These are phyloP conservation scores for Talaromyces pinophilus DNA, from an alignment of 2,329 filamentous ascomycete species.

Conservation along the genomic window DNA sequence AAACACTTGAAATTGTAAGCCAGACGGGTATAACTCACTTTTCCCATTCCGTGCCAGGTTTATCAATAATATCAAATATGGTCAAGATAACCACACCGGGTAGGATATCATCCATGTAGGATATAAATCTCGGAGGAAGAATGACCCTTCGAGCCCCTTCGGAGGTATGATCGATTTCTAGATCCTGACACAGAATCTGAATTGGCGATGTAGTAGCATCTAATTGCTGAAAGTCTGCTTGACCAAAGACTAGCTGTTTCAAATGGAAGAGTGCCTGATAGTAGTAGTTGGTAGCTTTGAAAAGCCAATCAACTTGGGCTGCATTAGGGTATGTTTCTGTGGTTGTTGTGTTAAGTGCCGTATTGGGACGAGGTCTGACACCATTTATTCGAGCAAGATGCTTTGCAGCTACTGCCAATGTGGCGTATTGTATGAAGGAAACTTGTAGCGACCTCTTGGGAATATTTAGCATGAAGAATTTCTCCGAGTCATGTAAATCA, in stretches of 20 bases:
- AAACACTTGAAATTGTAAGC: neutral
- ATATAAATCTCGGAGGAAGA: slow-evolving; percentile 32
- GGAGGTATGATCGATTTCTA: slow-evolving; percentile 30
- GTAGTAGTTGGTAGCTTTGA: slow-evolving; percentile 63
- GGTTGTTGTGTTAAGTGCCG: slow-evolving; percentile 45
- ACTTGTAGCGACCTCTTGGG: slow-evolving; percentile 41
- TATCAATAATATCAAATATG: slow-evolving; percentile 64
- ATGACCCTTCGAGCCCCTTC: slow-evolving; percentile 37
- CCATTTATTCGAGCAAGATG: slow-evolving; percentile 41
- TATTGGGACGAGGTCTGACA: slow-evolving; percentile 28
- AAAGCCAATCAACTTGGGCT: slow-evolving; percentile 57
- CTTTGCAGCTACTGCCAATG: slow-evolving; percentile 44
- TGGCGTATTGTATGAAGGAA: slow-evolving; percentile 38
- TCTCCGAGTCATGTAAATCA: slow-evolving; percentile 44
- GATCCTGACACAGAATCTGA: slow-evolving; percentile 32
- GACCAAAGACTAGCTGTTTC: slow-evolving; percentile 40
- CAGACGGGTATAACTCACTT: slow-evolving; percentile 34
- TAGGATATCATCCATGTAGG: slow-evolving; percentile 59
- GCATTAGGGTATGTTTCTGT: slow-evolving; percentile 56
- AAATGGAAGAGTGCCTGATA: slow-evolving; percentile 58
- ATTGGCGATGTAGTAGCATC: slow-evolving; percentile 35
- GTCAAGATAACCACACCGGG: slow-evolving; percentile 63
- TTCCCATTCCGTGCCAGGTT: slow-evolving; percentile 61
- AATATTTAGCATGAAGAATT: slow-evolving; percentile 41
- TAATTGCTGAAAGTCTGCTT: slow-evolving; percentile 33